A percentile compares a stretch with the other conserved stretches of the same genome.
These are phyloP conservation scores for Syncephalis fuscata DNA, from an alignment of 371 early-diverging fungal species.

Conservation along the genomic window DNA sequence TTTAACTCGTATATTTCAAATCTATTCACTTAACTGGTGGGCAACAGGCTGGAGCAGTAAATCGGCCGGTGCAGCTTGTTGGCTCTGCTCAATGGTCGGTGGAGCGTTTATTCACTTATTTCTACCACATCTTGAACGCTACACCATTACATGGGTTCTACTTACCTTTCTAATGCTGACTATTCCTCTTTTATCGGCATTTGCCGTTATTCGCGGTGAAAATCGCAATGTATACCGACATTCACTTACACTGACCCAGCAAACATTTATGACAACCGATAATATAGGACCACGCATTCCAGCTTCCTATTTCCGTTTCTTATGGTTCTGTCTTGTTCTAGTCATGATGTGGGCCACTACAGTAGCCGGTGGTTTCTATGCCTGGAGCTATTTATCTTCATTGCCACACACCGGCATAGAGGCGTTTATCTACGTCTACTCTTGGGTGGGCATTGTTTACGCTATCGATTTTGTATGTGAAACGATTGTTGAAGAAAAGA, in stretches of 20 bases:
- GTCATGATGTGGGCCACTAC: slow-evolving; percentile 39
- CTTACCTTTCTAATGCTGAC: slow-evolving; percentile 51
- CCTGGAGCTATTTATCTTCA: slow-evolving; percentile 31
- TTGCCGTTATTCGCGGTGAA: slow-evolving; percentile 33
- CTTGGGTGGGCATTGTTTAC: slow-evolving; percentile 51
- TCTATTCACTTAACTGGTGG: slow-evolving; percentile 68
- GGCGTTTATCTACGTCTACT: slow-evolving; percentile 47
- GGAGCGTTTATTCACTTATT: slow-evolving; percentile 34
- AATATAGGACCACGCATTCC: slow-evolving; percentile 35
- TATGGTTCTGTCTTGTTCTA: slow-evolving; percentile 54
- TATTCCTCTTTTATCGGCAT: slow-evolving; percentile 41
- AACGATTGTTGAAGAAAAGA: slow-evolving; percentile 38
- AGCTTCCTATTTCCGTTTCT: slow-evolving; percentile 45
- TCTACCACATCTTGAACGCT: slow-evolving; percentile 17
- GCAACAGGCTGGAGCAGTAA: slow-evolving; percentile 37
- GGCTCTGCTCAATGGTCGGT: slow-evolving; percentile 35
- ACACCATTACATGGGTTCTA: slow-evolving; percentile 42
- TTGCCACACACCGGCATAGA: slow-evolving; percentile 34
- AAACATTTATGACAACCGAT: slow-evolving; percentile 15
- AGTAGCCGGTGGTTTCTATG: slow-evolving; percentile 52
- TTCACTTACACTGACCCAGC: slow-evolving; percentile 20
- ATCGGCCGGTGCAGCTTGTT: slow-evolving; percentile 36
- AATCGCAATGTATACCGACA: slow-evolving; percentile 24
- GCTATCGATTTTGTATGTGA: slow-evolving; percentile 38
- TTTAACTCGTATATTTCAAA: slow-evolving; percentile 51